These are phyloP conservation scores for Perkinsus marinus DNA, from an alignment of 169 alveolate species.

Conservation along the genomic window DNA sequence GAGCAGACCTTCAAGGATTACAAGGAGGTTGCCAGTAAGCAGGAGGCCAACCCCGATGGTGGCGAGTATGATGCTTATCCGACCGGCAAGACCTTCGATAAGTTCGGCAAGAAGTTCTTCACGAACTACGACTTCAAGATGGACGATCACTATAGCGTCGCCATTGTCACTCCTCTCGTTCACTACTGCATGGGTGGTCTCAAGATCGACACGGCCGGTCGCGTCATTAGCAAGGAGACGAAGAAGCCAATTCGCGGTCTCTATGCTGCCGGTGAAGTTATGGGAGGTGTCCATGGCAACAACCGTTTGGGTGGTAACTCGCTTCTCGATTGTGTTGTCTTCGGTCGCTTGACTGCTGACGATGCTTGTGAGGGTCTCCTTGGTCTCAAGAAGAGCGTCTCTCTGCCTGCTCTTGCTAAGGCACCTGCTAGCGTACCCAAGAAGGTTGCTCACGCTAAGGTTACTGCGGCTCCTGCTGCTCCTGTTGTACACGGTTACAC, in stretches of 20 bases:
- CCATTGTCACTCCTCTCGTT: conserved; percentile 34
- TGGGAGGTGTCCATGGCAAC: too few species aligned
- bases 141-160: conserved; percentile 18
- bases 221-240: too few species aligned
- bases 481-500: too few species aligned
- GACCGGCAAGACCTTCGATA: conserved; percentile 18
- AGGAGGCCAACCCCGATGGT: conserved; percentile 21
- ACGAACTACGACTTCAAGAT: conserved; percentile 13
- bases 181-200: conserved; percentile 48
- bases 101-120: conserved; percentile 23
- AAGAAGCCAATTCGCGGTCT: too few species aligned
- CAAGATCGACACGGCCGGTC: too few species aligned
- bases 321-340: conserved; percentile 11
- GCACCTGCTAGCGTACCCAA: too few species aligned
- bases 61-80: conserved; percentile 14
- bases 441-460: too few species aligned
- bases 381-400: too few species aligned
- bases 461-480: too few species aligned
- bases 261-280: too few species aligned
- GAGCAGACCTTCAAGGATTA: conserved; percentile 20
- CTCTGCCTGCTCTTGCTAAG: too few species aligned
- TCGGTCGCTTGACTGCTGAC: conserved; percentile 38
- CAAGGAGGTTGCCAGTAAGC: conserved; percentile 21
- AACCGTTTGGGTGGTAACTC: too few species aligned
- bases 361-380: neutral